These are phyloP conservation scores for Linderniella brevidens DNA, from an alignment of 257 asterid genomes.

Conservation along the genomic window DNA sequence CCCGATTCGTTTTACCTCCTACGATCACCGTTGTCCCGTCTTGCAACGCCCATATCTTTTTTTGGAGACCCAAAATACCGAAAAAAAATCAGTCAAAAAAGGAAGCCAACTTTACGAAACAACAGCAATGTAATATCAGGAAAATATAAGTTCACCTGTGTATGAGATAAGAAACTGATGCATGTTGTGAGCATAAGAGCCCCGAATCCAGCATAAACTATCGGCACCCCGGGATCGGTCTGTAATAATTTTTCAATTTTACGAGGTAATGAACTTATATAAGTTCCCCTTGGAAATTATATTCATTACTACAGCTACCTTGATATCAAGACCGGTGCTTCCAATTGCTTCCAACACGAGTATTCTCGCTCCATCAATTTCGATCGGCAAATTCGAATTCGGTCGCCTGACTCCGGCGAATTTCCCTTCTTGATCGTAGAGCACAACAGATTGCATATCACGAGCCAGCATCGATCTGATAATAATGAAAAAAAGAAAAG, in stretches of 20 bases:
- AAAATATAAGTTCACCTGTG: slow-evolving; percentile 38
- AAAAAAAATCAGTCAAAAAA: slow-evolving; percentile 8
- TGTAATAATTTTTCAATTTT: slow-evolving; percentile 11
- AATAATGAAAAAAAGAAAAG: slow-evolving; percentile 2
- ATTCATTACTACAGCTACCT: slow-evolving; percentile 24
- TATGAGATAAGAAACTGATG: slow-evolving; percentile 70
- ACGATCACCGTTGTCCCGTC: slow-evolving; percentile 59
- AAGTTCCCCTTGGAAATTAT: not conserved
- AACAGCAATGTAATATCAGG: not conserved
- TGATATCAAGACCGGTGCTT: slow-evolving; percentile 63
- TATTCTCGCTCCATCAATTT: slow-evolving; percentile 51
- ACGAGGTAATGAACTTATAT: slow-evolving; percentile 8
- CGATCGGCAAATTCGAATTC: slow-evolving; percentile 70
- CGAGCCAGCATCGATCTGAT: slow-evolving; percentile 89
- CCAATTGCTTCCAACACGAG: slow-evolving; percentile 51
- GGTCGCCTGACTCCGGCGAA: slow-evolving; percentile 73
- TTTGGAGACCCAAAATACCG: slow-evolving; percentile 1
- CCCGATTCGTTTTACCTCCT: slow-evolving; percentile 80
- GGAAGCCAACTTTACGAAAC: not conserved
- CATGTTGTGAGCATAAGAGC: slow-evolving; percentile 85
- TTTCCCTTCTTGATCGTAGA: slow-evolving; percentile 78
- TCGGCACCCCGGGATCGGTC: slow-evolving; percentile 87
- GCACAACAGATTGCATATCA: slow-evolving; percentile 75
- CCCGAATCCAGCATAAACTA: slow-evolving; percentile 82
- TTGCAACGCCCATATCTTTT: slow-evolving; percentile 74